A percentile compares a stretch with the other conserved stretches of the same genome.
phyloP scores from a whole-genome alignment of 441 rosid genomes.

The Euphorbia schlechtendalii region DNA sequence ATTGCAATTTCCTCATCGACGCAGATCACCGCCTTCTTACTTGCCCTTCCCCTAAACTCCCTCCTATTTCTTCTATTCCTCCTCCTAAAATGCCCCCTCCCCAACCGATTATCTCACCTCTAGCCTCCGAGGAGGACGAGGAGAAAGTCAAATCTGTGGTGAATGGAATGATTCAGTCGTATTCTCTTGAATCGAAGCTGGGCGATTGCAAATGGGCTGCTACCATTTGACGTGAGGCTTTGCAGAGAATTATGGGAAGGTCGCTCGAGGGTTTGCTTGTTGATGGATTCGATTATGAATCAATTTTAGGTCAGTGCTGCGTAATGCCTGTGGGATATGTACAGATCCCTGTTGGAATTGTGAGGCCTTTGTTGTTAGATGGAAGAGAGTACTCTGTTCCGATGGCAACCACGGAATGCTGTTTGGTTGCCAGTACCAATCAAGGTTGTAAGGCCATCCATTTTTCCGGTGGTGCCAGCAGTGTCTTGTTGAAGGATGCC shows the following conservation, averaged over 20 bases:
- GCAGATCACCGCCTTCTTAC: constrained; percentile 19
- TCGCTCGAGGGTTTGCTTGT: constrained; percentile 66
- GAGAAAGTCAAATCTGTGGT: constrained; percentile 57
- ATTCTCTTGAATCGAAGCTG: constrained; percentile 60
- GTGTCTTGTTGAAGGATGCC: constrained; percentile 56
- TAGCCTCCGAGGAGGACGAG: constrained; percentile 56
- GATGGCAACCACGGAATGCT: constrained; percentile 92
- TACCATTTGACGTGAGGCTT: constrained; percentile 59
- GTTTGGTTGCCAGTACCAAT: constrained; percentile 80
- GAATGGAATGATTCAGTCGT: constrained; percentile 46
- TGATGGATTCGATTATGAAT: constrained; percentile 77
- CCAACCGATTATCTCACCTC: constrained; percentile 18
- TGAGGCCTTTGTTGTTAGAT: constrained; percentile 69
- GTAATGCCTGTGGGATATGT: constrained; percentile 91
- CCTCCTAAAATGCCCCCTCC: constrained; percentile 18
- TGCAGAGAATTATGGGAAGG: constrained; percentile 66
- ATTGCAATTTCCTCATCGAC: constrained; percentile 12
- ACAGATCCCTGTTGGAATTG: constrained; percentile 85
- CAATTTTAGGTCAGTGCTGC: constrained; percentile 84
- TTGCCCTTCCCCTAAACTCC: constrained; percentile 14
- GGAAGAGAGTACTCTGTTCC: constrained; percentile 69
- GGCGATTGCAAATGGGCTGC: constrained; percentile 82
- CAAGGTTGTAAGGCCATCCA: constrained; percentile 84
- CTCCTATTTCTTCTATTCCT: constrained; percentile 19
- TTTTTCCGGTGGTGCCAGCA: constrained; percentile 61